Evolutionary conservation across 2,329 filamentous ascomycete species (phyloP).

Genomic region (Verticillium nonalfalfae): DNA sequence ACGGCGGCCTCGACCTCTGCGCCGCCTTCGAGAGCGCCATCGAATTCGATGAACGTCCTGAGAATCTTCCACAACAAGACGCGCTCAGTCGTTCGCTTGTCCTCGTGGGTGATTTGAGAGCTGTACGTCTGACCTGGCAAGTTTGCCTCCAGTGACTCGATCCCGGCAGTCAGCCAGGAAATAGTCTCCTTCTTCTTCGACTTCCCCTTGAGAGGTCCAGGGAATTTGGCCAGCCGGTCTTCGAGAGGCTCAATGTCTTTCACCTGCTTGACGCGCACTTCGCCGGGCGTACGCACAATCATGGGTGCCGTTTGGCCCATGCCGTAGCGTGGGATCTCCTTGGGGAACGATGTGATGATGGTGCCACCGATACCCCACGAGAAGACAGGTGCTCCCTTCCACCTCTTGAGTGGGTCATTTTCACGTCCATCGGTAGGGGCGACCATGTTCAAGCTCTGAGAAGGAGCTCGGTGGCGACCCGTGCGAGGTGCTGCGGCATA

Average conservation of each 20-base stretch:
- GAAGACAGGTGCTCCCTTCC: slow-evolving; percentile 85
- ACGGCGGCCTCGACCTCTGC: slow-evolving; percentile 67
- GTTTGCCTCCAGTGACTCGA: slow-evolving; percentile 64
- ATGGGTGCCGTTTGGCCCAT: slow-evolving; percentile 66
- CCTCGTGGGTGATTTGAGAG: slow-evolving; percentile 41
- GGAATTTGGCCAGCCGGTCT: slow-evolving; percentile 74
- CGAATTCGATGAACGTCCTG: slow-evolving; percentile 74
- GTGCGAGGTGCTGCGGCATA: slow-evolving; percentile 21
- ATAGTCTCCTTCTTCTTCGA: slow-evolving; percentile 92
- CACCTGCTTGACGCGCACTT: slow-evolving; percentile 69
- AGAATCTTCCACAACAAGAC: slow-evolving; percentile 84
- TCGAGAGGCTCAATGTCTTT: slow-evolving; percentile 67
- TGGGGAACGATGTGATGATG: slow-evolving; percentile 80
- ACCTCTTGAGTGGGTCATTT: slow-evolving; percentile 75
- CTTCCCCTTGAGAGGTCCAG: slow-evolving; percentile 82
- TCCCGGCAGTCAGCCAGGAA: slow-evolving; percentile 71
- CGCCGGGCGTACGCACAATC: slow-evolving; percentile 76
- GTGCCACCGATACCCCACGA: slow-evolving; percentile 83
- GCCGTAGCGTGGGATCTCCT: slow-evolving; percentile 79
- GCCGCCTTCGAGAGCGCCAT: slow-evolving; percentile 73
- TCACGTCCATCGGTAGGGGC: slow-evolving; percentile 60
- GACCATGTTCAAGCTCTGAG: slow-evolving; percentile 50
- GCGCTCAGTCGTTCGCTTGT: slow-evolving; percentile 73
- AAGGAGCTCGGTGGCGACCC: slow-evolving; percentile 42
- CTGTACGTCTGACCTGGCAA: slow-evolving; percentile 41